Conservation (phyloP, 768 basidiomycete genomes). For the Gelatoporia subvermispora region DNA sequence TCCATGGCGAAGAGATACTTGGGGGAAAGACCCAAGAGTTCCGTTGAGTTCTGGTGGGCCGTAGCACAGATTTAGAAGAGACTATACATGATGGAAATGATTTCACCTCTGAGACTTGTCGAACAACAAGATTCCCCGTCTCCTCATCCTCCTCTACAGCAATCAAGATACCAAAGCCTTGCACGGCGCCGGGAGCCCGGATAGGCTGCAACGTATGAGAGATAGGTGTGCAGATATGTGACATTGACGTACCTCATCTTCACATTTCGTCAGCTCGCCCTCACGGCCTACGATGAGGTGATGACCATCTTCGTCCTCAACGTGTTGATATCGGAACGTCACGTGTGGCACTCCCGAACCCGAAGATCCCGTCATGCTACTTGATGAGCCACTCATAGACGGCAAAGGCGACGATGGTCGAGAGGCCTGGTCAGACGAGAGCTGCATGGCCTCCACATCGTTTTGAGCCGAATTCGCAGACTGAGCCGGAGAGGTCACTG, state of each 20-base stretch:
- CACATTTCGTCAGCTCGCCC: slow-evolving; percentile 59
- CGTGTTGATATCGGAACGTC: slow-evolving; percentile 63
- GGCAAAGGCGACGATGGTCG: slow-evolving; percentile 3
- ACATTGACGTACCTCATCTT: slow-evolving; percentile 53
- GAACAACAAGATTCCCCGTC: slow-evolving; percentile 48
- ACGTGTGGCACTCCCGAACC: slow-evolving; percentile 34
- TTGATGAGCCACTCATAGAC: slow-evolving; percentile 3
- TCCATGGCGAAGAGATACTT: slow-evolving; percentile 63
- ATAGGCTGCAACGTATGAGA: slow-evolving; percentile 50
- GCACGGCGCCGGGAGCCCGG: slow-evolving; percentile 74
- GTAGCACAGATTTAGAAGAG: neutral
- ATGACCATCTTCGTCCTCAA: slow-evolving; percentile 58
- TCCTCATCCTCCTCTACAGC: slow-evolving; percentile 60
- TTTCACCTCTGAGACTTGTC: slow-evolving; percentile 74
- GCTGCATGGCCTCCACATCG: slow-evolving; percentile 6
- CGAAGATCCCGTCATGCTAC: slow-evolving; percentile 10
- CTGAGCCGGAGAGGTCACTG: neutral
- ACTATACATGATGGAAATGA: neutral
- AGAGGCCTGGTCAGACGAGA: slow-evolving; percentile 2
- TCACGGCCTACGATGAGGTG: slow-evolving; percentile 69
- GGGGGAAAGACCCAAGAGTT: slow-evolving; percentile 71
- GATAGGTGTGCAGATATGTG: neutral
- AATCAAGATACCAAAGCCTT: slow-evolving; percentile 79
- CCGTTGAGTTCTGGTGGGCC: slow-evolving; percentile 55
- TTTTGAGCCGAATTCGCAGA: neutral